Conservation (phyloP, 768 basidiomycete species). For the Aureoboletus auriporus region DNA sequence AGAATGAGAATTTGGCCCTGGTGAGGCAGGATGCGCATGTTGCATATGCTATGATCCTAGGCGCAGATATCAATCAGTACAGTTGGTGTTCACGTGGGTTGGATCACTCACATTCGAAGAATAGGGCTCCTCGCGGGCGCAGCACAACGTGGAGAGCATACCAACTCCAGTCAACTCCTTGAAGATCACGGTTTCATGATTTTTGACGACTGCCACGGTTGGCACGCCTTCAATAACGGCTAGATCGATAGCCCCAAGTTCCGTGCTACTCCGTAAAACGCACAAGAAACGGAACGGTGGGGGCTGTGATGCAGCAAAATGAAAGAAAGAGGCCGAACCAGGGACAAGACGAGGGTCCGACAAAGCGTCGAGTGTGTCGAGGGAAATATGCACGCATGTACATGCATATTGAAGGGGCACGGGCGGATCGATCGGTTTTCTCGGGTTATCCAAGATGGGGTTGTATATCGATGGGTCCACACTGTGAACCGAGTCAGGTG, state of each 20-base stretch:
- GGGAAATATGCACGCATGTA: constrained; percentile 37
- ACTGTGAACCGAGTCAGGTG: constrained; percentile 13
- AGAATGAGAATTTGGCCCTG: constrained; percentile 52
- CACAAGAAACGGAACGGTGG: constrained; percentile 41
- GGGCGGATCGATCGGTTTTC: constrained; percentile 39
- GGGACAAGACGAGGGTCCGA: constrained; percentile 39
- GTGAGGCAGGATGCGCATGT: constrained; percentile 47
- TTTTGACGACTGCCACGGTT: constrained; percentile 40
- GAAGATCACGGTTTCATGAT: constrained; percentile 38
- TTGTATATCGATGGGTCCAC: constrained; percentile 31
- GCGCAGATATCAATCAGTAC: constrained; percentile 6
- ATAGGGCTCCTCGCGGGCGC: constrained; percentile 29
- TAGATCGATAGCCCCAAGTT: constrained; percentile 38
- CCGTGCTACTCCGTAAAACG: constrained; percentile 32
- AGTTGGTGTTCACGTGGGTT: no score
- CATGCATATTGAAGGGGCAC: constrained; percentile 43
- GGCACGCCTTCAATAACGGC: constrained; percentile 41
- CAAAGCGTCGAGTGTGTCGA: constrained; percentile 42
- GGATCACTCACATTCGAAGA: constrained; percentile 23
- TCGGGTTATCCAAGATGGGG: constrained; percentile 28
- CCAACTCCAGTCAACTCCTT: constrained; percentile 37
- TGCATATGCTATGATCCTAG: constrained; percentile 47
- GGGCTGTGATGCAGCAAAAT: constrained; percentile 30
- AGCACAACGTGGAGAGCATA: constrained; percentile 35
- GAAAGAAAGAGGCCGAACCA: constrained; percentile 36